Conservation (phyloP, 106 monocot species). For the Chionographis japonica region DNA sequence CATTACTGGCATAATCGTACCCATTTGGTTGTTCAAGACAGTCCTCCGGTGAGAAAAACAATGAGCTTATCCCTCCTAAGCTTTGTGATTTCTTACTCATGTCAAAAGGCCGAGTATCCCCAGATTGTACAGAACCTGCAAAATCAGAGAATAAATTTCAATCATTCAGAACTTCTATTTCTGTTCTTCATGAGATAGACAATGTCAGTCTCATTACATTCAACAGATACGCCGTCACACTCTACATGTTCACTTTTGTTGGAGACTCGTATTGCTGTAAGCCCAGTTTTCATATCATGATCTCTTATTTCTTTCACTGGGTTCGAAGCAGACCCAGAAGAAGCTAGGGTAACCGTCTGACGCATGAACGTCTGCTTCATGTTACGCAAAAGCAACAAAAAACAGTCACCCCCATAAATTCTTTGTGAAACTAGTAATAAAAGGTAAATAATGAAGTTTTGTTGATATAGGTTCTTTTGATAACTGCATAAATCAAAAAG, state of each 20-base stretch:
- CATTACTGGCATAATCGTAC: not conserved
- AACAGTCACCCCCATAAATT: no score
- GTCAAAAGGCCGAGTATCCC: conserved; percentile 1
- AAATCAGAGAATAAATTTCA: conserved; percentile 5
- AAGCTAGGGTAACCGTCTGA: conserved; percentile 67
- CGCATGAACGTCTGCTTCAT: conserved; percentile 87
- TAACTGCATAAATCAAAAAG: no score
- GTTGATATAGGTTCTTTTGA: no score
- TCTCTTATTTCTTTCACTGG: conserved; percentile 27
- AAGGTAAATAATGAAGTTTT: no score
- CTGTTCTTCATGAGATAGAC: not conserved
- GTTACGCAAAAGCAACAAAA: not conserved
- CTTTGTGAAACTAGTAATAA: no score
- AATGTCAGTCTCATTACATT: conserved; percentile 9
- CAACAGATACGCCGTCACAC: conserved; percentile 1
- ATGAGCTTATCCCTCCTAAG: conserved; percentile 2
- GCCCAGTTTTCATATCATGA: conserved; percentile 10
- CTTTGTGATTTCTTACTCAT: conserved; percentile 12
- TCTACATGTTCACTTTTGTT: conserved; percentile 22
- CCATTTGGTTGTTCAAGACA: conserved; percentile 8
- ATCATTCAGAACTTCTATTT: not conserved
- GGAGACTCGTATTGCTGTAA: conserved; percentile 9
- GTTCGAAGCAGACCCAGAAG: conserved; percentile 15
- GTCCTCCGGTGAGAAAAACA: conserved; percentile 11
- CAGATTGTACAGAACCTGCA: conserved; percentile 12